These are phyloP conservation scores for Penicillium sclerotigenum DNA, from an alignment of 2,329 filamentous ascomycete species.

Conservation along the genomic window DNA sequence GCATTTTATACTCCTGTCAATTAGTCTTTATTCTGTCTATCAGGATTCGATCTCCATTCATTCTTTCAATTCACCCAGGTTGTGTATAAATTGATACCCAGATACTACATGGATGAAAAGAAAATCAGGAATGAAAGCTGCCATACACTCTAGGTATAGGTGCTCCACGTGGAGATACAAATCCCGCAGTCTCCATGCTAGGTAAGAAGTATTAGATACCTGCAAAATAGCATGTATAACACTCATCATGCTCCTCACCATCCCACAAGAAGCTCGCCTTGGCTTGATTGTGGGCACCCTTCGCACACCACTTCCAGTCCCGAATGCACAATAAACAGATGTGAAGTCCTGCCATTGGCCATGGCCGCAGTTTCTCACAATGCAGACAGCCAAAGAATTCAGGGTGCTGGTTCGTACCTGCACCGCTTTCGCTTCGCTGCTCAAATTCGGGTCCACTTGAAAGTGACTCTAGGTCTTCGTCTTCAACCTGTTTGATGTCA, in stretches of 20 bases:
- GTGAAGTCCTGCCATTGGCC: neutral
- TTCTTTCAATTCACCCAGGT: too few relatives aligned
- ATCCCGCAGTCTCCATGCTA: neutral
- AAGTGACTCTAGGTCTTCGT: neutral
- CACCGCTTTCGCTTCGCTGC: neutral
- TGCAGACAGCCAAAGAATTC: neutral
- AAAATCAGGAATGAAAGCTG: neutral
- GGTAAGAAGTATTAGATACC: neutral
- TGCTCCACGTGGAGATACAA: neutral
- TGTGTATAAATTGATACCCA: neutral
- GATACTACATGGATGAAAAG: neutral
- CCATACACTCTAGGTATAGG: neutral
- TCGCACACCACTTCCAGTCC: slow-evolving; percentile 1
- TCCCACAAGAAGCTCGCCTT: neutral
- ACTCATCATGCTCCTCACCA: neutral
- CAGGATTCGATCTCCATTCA: neutral
- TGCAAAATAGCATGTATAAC: neutral
- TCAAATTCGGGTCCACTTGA: neutral
- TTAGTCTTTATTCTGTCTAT: too few relatives aligned
- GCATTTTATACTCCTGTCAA: too few relatives aligned
- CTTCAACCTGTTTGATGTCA: too few relatives aligned
- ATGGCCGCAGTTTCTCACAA: neutral
- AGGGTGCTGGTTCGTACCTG: neutral
- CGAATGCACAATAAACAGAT: slow-evolving; percentile 1
- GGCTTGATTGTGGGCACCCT: neutral